A percentile compares a stretch with the other conserved stretches of the same genome.
Conservation (phyloP, 768 basidiomycete species). For the Auriscalpium orientale region DNA sequence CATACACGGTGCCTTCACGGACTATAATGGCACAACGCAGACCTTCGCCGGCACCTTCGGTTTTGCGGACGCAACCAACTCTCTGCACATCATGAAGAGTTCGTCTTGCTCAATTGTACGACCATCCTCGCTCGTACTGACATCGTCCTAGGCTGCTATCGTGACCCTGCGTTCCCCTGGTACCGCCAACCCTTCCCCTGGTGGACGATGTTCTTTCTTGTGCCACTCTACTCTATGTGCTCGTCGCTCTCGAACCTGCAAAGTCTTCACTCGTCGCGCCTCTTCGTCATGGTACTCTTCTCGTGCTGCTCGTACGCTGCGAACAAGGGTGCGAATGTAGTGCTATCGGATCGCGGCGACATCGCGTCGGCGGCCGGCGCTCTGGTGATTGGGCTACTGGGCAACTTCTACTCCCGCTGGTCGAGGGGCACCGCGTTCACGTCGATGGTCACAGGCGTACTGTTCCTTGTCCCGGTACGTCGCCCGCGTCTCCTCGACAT, state of each 20-base stretch:
- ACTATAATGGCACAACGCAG: constrained; percentile 26
- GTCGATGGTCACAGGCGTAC: constrained; percentile 88
- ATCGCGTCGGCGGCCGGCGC: constrained; percentile 76
- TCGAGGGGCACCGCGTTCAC: constrained; percentile 80
- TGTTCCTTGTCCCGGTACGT: constrained; percentile 82
- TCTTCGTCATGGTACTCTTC: constrained; percentile 71
- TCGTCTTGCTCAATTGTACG: neutral
- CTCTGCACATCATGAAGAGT: constrained; percentile 23
- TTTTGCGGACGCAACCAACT: constrained; percentile 23
- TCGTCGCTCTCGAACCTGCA: constrained; percentile 77
- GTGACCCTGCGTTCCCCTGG: constrained; percentile 71
- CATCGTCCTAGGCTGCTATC: constrained; percentile 51
- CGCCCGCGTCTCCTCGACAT: neutral
- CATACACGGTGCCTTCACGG: constrained; percentile 45
- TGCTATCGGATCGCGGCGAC: constrained; percentile 61
- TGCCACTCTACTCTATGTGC: constrained; percentile 67
- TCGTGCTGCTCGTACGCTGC: constrained; percentile 70
- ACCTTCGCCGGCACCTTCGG: constrained; percentile 22
- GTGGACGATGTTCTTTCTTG: constrained; percentile 74
- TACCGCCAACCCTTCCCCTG: constrained; percentile 70
- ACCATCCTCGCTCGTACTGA: neutral
- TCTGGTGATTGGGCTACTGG: constrained; percentile 69
- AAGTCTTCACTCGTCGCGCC: constrained; percentile 57
- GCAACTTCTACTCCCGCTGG: constrained; percentile 73
- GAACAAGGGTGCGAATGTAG: constrained; percentile 52